Evolutionary conservation across 495 filamentous ascomycete genomes (phyloP), one percentile per base, ranked within the genome.

Genomic region (Hyaloscypha variabilis): DNA sequence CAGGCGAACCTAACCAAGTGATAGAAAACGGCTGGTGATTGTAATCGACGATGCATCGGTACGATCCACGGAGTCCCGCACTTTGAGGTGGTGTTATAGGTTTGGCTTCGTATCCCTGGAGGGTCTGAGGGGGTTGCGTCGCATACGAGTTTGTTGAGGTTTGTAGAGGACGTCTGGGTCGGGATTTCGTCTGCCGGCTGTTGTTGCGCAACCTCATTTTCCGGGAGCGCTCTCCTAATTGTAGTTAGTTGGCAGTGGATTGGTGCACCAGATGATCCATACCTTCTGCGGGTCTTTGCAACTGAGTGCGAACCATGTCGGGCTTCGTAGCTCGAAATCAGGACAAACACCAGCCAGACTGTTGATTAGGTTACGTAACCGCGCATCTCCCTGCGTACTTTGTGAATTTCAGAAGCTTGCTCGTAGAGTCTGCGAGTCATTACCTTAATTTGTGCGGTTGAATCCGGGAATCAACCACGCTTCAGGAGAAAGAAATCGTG

Each of bases 241-340:
- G 10, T 59, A 59, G 30, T 59, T 59, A 59, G 28, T 59, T 59
- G 23, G 29, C 19, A 31, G 57, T 29, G 39, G 31, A 42, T 30
- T 59, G n/a, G 42, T 51, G 34, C 26, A 51, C 58, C 39, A 61
- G 58, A 61, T 61, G 21, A 61, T 61, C 58, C 36, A 61, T 61
- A 61, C 39, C 58, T 61, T 61, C 58, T 61, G 17, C 58, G 58
- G 58, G 58, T 61, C 58, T 61, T 61, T 50, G 58, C 58, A 61
- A 61, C 50, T 61, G 6, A 61, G 34, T 62, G 60, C 60, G 60
- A 62, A 46, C 60, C 60, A 62, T 62, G 29, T 62, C 60, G 60
- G 60, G 60, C 60, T 62, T 62, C 49, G 60, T 53, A 62, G 60
- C 60, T 52, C 60, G 60, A 62, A 62, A 53, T 62, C 60, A 62